These are phyloP conservation scores for Biscutella laevigata DNA, from an alignment of 441 rosid genomes.

Conservation along the genomic window DNA sequence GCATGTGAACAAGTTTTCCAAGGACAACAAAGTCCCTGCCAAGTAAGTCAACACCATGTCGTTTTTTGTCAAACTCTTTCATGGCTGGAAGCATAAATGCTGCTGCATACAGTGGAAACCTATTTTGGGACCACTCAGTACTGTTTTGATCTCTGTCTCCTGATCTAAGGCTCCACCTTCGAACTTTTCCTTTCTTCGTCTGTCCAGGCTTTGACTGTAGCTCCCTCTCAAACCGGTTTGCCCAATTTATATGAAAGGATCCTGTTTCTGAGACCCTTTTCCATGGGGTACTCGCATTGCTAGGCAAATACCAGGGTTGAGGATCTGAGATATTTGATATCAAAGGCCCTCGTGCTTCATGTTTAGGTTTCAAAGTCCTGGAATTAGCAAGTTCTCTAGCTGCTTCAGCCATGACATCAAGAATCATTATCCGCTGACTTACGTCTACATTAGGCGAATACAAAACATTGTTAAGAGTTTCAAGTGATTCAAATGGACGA, in stretches of 20 bases:
- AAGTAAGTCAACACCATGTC: constrained; percentile 93
- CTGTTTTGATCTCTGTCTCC: constrained; percentile 35
- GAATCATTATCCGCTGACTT: constrained; percentile 97
- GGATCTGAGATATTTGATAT: constrained; percentile 66
- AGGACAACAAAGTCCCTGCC: constrained; percentile 86
- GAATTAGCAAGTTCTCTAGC: constrained; percentile 83
- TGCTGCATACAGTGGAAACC: constrained; percentile 78
- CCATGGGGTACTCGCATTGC: constrained; percentile 73
- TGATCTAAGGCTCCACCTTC: constrained; percentile 63
- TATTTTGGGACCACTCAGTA: constrained; percentile 58
- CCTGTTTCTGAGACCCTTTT: constrained; percentile 64
- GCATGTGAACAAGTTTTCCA: constrained; percentile 92
- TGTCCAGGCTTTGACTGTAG: constrained; percentile 57
- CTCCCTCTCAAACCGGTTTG: constrained; percentile 78
- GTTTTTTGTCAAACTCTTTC: constrained; percentile 87
- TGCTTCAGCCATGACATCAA: constrained; percentile 89
- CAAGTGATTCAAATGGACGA: constrained; percentile 73
- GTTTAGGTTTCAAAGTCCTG: constrained; percentile 50
- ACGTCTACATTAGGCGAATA: constrained; percentile 82
- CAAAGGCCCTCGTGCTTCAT: constrained; percentile 36
- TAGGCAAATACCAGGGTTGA: constrained; percentile 94
- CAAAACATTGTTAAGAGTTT: constrained; percentile 48
- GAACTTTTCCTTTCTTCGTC: constrained; percentile 65
- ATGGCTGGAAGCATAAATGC: constrained; percentile 99
- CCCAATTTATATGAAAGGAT: constrained; percentile 54